Evolutionary conservation across 192 early-diverging fungal species (phyloP).

Genomic region (Helicostylum pulchrum): DNA sequence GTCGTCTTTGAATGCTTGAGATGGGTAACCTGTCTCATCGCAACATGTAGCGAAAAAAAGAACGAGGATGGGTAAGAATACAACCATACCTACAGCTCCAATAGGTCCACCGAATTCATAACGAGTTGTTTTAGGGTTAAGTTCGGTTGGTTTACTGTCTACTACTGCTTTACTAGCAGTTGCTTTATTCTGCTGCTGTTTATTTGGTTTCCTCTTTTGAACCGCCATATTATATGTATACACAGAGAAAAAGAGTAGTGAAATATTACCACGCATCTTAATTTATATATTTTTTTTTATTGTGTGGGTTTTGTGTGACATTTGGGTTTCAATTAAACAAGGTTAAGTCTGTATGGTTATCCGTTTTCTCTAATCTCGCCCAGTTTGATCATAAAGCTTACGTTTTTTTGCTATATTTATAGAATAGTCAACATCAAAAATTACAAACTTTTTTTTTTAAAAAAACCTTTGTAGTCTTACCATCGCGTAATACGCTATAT

Average conservation of each 20-base stretch:
- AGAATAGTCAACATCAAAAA: too few species aligned
- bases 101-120: constrained; percentile 79
- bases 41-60: constrained; percentile 42
- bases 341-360: too few species aligned
- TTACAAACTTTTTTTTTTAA: too few species aligned
- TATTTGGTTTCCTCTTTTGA: not conserved
- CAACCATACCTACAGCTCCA: constrained; percentile 55
- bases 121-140: constrained; percentile 63
- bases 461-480: constrained; percentile 35
- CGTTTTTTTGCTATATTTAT: constrained; percentile 26
- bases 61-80: constrained; percentile 37
- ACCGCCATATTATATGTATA: not conserved
- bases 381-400: constrained; percentile 27
- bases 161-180: not conserved
- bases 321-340: too few species aligned
- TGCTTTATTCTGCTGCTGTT: not conserved
- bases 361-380: constrained; percentile 4
- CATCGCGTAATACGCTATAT: constrained; percentile 48
- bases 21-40: constrained; percentile 52
- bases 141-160: constrained; percentile 5
- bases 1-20: constrained; percentile 17
- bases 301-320: too few species aligned
- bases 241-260: constrained; percentile 1
- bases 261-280: not conserved
- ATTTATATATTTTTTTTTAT: too few species aligned